Evolutionary conservation across 805 yeast species (phyloP), one percentile per base, ranked within the genome.

Genomic region (Allodekkera sacchari): DNA sequence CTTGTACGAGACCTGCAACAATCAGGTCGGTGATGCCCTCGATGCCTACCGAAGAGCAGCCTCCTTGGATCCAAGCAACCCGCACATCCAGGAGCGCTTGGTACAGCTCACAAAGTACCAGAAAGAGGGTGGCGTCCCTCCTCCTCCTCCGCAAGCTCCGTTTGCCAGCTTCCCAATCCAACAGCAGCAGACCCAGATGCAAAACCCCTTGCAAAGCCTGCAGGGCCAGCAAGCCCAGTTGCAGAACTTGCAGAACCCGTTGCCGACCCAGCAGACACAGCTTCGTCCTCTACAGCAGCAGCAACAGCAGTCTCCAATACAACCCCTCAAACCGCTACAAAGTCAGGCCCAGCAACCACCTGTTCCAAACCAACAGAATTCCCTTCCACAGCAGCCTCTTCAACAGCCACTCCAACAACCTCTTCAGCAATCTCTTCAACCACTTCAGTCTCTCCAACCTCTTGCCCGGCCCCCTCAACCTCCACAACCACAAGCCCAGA

Each of bases 1-100:
- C 5, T 64, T 92, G 25, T 92, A 92, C 57, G 98, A 92, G 60
- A 85, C 96, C 22, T 92, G 98, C 63, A 92, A 88, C 60, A 88
- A 89, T 61, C 98, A 92, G 61, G 71, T 87, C 37, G 72, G 79
- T 38, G 98, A 92, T 55, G 98, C 98, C 1, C 64, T 92, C 42
- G 97, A 92, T 59, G 98, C 98, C 3, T 92, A 92, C 54, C 83
- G 83, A 49, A 92, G 94, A 42, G 98, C 98, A 4, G 95, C 94
- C 22, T 76, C 94, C 32, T 73, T 92, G 44, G 97, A 92, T 52
- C 96, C 97, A 25, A 82, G 75, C 41, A 89, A 92, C 53, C 84
- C 92, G 31, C 96, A 88, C 57, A 92, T 92, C 50, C 87, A 85
- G 62, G 88, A 89, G 29, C 74, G 98, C 45, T 70, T 92, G 45